Percentiles rank a stretch among this genome's conserved stretches.
phyloP scores from a whole-genome alignment of 2,329 filamentous ascomycete genomes.

The Arthrocladium fulminans region DNA sequence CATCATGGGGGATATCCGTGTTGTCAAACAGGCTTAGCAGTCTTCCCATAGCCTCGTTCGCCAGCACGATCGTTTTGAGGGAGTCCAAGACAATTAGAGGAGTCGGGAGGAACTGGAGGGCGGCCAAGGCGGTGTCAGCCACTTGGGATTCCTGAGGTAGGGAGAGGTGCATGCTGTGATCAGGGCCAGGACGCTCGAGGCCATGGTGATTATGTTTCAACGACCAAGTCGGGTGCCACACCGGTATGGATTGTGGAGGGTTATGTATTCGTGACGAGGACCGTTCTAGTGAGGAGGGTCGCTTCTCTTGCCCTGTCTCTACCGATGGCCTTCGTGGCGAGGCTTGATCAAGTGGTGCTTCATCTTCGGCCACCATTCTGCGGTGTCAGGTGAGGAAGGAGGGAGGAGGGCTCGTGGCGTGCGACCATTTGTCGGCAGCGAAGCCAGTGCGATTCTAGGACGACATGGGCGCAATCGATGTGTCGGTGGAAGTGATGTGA shows the following conservation, averaged over 20 bases:
- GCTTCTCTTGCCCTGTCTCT: not conserved
- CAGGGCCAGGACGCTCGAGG: not conserved
- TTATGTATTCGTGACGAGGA: not conserved
- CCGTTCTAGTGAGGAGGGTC: not conserved
- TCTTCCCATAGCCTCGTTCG: constrained; percentile 66
- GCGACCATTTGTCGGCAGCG: not conserved
- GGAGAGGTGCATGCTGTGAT: constrained; percentile 14
- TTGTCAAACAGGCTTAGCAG: constrained; percentile 52
- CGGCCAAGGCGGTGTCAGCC: constrained; percentile 47
- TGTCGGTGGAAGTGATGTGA: too few species aligned
- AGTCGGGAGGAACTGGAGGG: constrained; percentile 65
- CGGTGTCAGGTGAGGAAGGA: not conserved
- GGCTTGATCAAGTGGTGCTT: not conserved
- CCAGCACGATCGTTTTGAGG: constrained; percentile 60
- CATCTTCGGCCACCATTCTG: not conserved
- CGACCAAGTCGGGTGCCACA: too few species aligned
- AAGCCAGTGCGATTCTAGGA: too few species aligned
- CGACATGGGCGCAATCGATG: not conserved
- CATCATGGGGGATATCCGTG: constrained; percentile 23
- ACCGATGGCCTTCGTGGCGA: not conserved
- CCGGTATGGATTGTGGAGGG: too few species aligned
- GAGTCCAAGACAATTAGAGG: constrained; percentile 61
- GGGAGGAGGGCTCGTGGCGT: not conserved
- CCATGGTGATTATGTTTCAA: constrained; percentile 4
- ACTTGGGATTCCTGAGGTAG: constrained; percentile 15